Base-by-base conservation (phyloP, 2,329 filamentous ascomycete genomes). In the Cordyceps javanica region DNA sequence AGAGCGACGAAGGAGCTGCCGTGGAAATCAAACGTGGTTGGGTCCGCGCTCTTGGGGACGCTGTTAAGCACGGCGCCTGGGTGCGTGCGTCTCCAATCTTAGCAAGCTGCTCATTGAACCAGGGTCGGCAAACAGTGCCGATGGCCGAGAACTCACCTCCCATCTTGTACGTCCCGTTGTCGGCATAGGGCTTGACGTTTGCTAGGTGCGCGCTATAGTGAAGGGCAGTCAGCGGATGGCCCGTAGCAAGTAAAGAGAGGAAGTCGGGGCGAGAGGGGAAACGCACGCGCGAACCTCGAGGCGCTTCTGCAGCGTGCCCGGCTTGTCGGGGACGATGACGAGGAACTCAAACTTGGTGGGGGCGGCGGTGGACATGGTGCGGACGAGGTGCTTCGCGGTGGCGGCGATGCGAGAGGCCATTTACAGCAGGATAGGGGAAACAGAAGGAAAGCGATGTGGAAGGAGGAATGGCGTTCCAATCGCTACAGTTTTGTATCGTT, bases 1-100 rank as follows among this genome's bases (percentile, higher is more conserved):
- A 82, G 71, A 39, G 83, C 76, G 28, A 95, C 77, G 66, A 94
- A 74, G 19, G 85, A 82, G 69, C 87, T 91, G 42, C 90, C 91
- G 62, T 83, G 82, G 74, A 94, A 91, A 68, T 88, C 84, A 44
- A 83, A 81, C 21, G 79, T 81, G 5, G 75, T 72, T 10, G 78
- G 70, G 53, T 81, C 74, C 25, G 87, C 79, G 59, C 87, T 82
- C 6, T 81, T 76, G 34, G 89, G 87, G 36, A 88, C 77, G 9
- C 83, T 79, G 42, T 88, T 80, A 8, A 93, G 75, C 54, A 87
- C 75, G 23, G 87, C 88, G 42, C 89, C 89, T 85, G n/a, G 11
- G 9, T 30, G 30, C 38, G n/a, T 8, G 45, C 32, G 30, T 16
- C 21, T 42, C 32, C 6, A 25, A 30, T 44, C 10, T n/a, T n/a